Base-by-base conservation (phyloP, 768 basidiomycete species). In the Brasilioporus rufonigricans region DNA sequence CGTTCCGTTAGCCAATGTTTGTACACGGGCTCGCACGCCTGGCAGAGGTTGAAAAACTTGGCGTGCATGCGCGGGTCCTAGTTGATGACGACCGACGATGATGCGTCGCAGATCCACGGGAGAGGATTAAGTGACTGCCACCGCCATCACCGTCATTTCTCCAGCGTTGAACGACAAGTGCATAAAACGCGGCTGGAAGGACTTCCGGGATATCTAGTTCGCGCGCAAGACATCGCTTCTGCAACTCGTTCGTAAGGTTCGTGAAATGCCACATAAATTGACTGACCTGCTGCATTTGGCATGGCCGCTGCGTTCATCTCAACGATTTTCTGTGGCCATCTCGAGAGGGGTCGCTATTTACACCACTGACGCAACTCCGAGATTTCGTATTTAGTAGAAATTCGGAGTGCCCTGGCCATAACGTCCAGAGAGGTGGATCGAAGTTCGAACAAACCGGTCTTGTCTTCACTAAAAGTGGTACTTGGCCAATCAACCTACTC, bases 161-260 rank as follows among this genome's bases (percentile, higher is more conserved):
- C 61, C 69, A 72, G 18, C 64, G 63, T 41, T 73, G 64, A 16
- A 73, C 56, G 7, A 71, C 70, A 23, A 76, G 68, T 5, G 71
- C 73, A 57, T 74, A 76, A 54, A 76, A 75, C 18, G 71, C 71
- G n/a, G 74, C 66, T 7, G 74, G 74, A 21, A 75, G 67, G 45
- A 75, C 72, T 19, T 73, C 67, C 2, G 69, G 70, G 31, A 75
- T 54, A 38, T 70, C 61, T 44, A 68, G 66, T 51, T 75, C 70
- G 27, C 69, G 65, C 8, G 71, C 70, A 24, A 76, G 71, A 19
- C 50, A 74, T 73, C 5, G 70, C 73, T 53, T 74, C 73, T 72
- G 56, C 14, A 44, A n/a, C 16, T 16, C 21, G 45, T 44, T 16
- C 13, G 40, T 46, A 13, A 45, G 45, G 3, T 14, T 33, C 5